These are phyloP conservation scores for Cordyceps farinosa DNA, from an alignment of 2,329 filamentous ascomycete species.

Conservation along the genomic window DNA sequence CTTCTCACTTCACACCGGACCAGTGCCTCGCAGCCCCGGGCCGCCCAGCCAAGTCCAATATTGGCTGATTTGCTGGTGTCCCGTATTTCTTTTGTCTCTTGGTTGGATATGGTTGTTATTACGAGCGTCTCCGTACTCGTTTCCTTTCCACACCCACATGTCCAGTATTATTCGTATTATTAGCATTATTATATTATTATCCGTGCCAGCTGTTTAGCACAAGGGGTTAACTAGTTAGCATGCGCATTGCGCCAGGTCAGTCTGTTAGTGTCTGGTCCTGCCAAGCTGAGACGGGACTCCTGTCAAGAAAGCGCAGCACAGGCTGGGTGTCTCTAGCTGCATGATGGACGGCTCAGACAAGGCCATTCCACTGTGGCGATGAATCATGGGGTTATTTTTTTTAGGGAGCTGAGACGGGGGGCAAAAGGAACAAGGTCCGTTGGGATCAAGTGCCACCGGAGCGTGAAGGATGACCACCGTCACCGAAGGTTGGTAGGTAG, in stretches of 20 bases:
- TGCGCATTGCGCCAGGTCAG: background rate
- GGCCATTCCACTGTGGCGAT: constrained; percentile 11
- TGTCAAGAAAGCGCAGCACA: background rate
- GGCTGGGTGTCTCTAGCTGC: background rate
- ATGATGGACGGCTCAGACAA: constrained; percentile 4
- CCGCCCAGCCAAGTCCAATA: background rate
- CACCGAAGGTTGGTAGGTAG: background rate
- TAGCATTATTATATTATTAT: background rate
- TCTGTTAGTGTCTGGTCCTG: background rate
- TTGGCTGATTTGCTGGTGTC: background rate
- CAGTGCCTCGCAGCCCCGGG: background rate
- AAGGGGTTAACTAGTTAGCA: background rate
- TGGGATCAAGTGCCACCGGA: background rate
- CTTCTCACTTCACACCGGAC: background rate
- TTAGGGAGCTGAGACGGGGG: constrained; percentile 7
- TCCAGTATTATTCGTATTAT: background rate
- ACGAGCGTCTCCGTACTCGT: background rate
- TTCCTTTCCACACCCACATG: constrained; percentile 5
- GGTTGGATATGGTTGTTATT: background rate
- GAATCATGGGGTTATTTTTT: background rate
- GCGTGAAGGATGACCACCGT: background rate
- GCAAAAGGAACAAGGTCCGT: background rate
- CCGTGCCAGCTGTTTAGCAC: background rate
- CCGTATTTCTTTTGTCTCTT: background rate
- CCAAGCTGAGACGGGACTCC: constrained; percentile 13